Evolutionary conservation across 306 rosid species (phyloP), one percentile per base, ranked within the genome.

Genomic region (Coriaria nepalensis): DNA sequence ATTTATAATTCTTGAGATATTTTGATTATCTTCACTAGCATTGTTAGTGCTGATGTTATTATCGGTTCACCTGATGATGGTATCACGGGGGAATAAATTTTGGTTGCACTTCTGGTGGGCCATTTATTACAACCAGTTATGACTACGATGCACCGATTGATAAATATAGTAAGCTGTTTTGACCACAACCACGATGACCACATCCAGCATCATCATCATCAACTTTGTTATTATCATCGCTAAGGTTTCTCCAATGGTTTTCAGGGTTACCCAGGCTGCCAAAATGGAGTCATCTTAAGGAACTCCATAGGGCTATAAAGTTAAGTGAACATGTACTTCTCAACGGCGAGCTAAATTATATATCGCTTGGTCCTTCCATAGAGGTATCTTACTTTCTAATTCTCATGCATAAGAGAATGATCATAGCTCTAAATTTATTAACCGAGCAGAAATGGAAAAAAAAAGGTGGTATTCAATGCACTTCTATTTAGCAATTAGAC

Each of bases 41-140:
- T 46, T 15, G 5, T 29, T 47, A 33, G 29, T 57, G 43, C 6
- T 65, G 32, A 43, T 41, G 10, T 57, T 11, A 6, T 10, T 48
- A 56, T 36, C 53, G 51, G 6, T 37, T 49, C 45, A 39, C 13
- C 33, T 55, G 59, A 37, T 40, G n/a, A 51, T 69, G 83, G 96
- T 88, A 83, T 76, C 96, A 88, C 44, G 96, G 96, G 10, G 96
- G 95, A 67, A 88, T 94, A 47, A 88, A 88, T 68, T 88, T 88
- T 63, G 96, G 95, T 49, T 94, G 96, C 35, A 83, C 95, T 48
- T 75, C 96, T 10, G 96, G 96, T 52, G 96, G 96, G 58, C 95
- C 96, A 56, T 88, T 88, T 69, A 81, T 88, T 46, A 88, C 96
- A 36, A 88, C 96, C 49, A 88, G 96, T 76, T 88, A 88, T 60